Evolutionary conservation across 305 asterid genomes (phyloP).

Genomic region (Solanum hybrid): DNA sequence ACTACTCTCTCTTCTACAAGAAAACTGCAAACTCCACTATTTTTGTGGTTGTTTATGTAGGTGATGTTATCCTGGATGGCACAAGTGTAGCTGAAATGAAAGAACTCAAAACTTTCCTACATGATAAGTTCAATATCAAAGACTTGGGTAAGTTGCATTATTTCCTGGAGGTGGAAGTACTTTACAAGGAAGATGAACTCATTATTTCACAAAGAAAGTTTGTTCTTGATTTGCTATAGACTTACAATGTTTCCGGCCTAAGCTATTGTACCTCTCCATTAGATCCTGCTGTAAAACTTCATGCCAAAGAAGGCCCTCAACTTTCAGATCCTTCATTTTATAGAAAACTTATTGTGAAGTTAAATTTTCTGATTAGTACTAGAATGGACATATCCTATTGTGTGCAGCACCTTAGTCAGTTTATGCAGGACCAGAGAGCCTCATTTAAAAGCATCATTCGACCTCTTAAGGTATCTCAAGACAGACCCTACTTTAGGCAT

Average conservation of each 20-base stretch:
- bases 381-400: background rate
- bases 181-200: background rate
- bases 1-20: background rate
- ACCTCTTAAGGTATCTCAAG: background rate
- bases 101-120: background rate
- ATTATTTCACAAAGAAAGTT: background rate
- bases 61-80: background rate
- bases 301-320: background rate
- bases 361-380: background rate
- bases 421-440: background rate
- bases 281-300: background rate
- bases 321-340: background rate
- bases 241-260: background rate
- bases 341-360: background rate
- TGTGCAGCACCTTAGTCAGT: background rate
- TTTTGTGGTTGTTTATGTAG: background rate
- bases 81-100: background rate
- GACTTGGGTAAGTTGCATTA: background rate
- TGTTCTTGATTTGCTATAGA: background rate
- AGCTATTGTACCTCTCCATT: background rate
- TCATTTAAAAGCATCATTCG: background rate
- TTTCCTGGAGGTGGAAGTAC: background rate
- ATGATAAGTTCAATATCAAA: background rate
- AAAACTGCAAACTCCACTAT: background rate
- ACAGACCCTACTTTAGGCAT: background rate